These are phyloP conservation scores for Leucocoprinus sp. DNA, from an alignment of 768 basidiomycete species.

Conservation along the genomic window DNA sequence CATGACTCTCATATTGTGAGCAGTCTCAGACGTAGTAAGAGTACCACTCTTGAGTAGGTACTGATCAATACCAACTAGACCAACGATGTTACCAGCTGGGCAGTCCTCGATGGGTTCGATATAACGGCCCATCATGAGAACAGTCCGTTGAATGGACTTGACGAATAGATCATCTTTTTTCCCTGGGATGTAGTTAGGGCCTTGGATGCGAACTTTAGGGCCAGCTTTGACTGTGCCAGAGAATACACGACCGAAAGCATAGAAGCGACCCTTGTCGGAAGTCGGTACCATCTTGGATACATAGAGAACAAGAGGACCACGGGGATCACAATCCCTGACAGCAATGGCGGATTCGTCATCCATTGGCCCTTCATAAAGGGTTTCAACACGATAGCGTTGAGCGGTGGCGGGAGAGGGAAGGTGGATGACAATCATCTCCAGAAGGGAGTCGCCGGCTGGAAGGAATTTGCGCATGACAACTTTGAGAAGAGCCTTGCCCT, in stretches of 20 bases:
- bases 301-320: conserved; percentile 93
- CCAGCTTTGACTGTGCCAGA: conserved; percentile 95
- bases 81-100: conserved; percentile 96
- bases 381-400: conserved; percentile 98
- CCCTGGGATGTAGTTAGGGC: conserved; percentile 96
- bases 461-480: conserved; percentile 99
- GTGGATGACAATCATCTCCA: conserved; percentile 99
- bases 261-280: conserved; percentile 99
- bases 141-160: conserved; percentile 97
- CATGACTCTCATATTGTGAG: conserved; percentile 99
- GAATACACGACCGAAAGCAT: conserved; percentile 99
- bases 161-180: conserved; percentile 98
- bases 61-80: conserved; percentile 99
- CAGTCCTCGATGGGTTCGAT: conserved; percentile 99
- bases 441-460: conserved; percentile 94
- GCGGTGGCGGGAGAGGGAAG: conserved; percentile 96
- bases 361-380: conserved; percentile 99
- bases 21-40: conserved; percentile 94
- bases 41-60: conserved; percentile 99
- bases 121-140: conserved; percentile 99
- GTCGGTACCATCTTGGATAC: conserved; percentile 99
- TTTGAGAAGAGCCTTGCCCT: conserved; percentile 95
- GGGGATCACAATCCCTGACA: conserved; percentile 97
- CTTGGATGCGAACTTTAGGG: conserved; percentile 98
- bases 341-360: conserved; percentile 99